These are phyloP conservation scores for Penicillium sp. DNA, from an alignment of 2,329 filamentous ascomycete species.

Conservation along the genomic window DNA sequence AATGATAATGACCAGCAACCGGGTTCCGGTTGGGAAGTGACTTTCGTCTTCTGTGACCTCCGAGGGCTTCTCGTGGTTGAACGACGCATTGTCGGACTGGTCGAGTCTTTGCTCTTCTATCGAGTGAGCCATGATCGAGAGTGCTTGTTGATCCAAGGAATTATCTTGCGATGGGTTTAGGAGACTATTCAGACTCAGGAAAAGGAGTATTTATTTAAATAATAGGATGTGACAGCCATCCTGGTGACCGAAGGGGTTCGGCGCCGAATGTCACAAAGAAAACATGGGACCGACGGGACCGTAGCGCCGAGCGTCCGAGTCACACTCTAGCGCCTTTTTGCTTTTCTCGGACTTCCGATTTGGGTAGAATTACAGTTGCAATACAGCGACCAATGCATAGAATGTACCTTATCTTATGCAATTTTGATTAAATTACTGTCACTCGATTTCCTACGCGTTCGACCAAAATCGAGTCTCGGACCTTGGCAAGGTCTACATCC, in stretches of 20 bases:
- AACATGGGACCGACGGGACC: neutral
- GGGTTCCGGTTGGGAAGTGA: neutral
- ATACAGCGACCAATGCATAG: neutral
- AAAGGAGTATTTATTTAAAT: neutral
- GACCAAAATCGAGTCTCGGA: neutral
- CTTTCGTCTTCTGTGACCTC: neutral
- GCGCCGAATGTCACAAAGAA: neutral
- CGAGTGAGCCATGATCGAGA: conserved; percentile 1
- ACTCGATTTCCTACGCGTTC: neutral
- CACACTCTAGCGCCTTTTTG: neutral
- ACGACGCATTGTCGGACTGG: neutral
- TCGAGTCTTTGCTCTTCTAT: neutral
- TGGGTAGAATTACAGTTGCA: neutral
- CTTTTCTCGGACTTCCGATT: neutral
- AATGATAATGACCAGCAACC: neutral
- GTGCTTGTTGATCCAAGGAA: neutral
- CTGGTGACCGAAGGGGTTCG: neutral
- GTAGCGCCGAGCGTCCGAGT: neutral
- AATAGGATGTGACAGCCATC: neutral
- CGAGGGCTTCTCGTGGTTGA: conserved; percentile 1
- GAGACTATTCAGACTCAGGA: neutral
- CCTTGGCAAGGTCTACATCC: neutral
- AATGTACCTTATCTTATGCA: neutral
- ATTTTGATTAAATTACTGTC: neutral
- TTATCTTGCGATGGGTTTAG: neutral